Percentiles rank a stretch among this genome's conserved stretches.
These are phyloP conservation scores for Fusarium torulosum DNA, from an alignment of 2,329 filamentous ascomycete species.

Conservation along the genomic window DNA sequence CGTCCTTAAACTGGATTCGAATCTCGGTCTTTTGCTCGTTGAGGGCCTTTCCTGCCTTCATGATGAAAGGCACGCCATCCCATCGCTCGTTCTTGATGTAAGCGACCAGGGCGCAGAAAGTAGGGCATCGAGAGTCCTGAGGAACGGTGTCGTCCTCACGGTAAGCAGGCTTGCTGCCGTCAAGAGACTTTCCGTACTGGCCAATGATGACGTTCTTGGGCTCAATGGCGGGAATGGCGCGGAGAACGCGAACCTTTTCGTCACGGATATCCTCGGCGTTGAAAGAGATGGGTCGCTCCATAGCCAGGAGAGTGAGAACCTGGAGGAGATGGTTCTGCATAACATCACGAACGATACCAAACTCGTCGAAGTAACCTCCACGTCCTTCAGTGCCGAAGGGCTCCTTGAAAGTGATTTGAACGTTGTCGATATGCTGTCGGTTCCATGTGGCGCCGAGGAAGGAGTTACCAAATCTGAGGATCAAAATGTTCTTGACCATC, in stretches of 20 bases:
- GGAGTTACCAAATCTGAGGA: slow-evolving; percentile 97
- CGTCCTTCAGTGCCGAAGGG: slow-evolving; percentile 98
- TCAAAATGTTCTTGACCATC: slow-evolving; percentile 99
- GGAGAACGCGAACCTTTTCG: slow-evolving; percentile 96
- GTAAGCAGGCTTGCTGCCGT: slow-evolving; percentile 96
- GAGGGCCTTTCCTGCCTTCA: slow-evolving; percentile 98
- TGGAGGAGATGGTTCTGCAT: slow-evolving; percentile 99
- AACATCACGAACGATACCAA: slow-evolving; percentile 98
- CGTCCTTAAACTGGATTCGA: slow-evolving; percentile 99
- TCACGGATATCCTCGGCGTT: slow-evolving; percentile 98
- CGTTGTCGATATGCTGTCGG: slow-evolving; percentile 98
- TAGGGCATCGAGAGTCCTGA: slow-evolving; percentile 96
- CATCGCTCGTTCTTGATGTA: slow-evolving; percentile 99
- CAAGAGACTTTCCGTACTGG: slow-evolving; percentile 95
- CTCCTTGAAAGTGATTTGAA: slow-evolving; percentile 99
- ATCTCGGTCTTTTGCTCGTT: slow-evolving; percentile 99
- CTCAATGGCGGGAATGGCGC: slow-evolving; percentile 93
- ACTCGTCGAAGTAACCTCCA: slow-evolving; percentile 99
- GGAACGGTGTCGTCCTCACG: slow-evolving; percentile 99
- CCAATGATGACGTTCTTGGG: slow-evolving; percentile 99
- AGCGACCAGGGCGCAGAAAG: slow-evolving; percentile 95
- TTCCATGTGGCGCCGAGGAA: slow-evolving; percentile 99
- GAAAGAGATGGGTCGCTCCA: slow-evolving; percentile 99
- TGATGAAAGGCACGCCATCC: slow-evolving; percentile 99
- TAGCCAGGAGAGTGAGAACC: slow-evolving; percentile 93